A percentile compares a stretch with the other conserved stretches of the same genome.
These are phyloP conservation scores for Monosporozyma yasuniensis DNA, from an alignment of 805 yeast genomes.

Conservation along the genomic window DNA sequence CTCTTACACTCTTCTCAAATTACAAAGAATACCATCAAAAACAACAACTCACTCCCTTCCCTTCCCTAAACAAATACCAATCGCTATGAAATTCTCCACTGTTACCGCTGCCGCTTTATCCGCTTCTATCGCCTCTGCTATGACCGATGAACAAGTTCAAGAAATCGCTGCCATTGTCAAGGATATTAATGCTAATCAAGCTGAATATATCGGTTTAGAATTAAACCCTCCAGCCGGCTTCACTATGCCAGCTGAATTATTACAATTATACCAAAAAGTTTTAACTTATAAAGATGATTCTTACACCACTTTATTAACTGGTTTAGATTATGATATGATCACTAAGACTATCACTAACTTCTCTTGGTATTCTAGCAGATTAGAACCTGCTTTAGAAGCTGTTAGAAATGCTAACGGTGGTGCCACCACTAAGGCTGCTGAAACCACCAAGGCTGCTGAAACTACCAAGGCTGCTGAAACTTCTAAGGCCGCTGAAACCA, in stretches of 20 bases:
- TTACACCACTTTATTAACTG: conserved; percentile 26
- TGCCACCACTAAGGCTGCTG: conserved; percentile 4
- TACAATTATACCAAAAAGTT: conserved; percentile 21
- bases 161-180: conserved; percentile 15
- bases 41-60: background rate
- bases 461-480: conserved; percentile 5
- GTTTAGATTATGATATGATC: conserved; percentile 22
- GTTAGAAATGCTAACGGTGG: conserved; percentile 4
- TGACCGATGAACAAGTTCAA: conserved; percentile 14
- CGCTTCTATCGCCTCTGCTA: conserved; percentile 14
- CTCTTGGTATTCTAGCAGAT: conserved; percentile 29
- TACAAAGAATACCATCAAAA: background rate
- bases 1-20: background rate
- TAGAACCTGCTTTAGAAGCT: conserved; percentile 12
- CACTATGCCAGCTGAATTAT: conserved; percentile 25
- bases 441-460: conserved; percentile 3
- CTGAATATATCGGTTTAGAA: conserved; percentile 11
- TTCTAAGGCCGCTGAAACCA: too few species aligned
- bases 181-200: conserved; percentile 11
- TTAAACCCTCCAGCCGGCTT: conserved; percentile 6
- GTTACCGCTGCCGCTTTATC: conserved; percentile 4
- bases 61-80: background rate
- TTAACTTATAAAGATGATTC: conserved; percentile 30
- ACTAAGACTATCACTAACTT: conserved; percentile 24
- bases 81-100: conserved; percentile 6